phyloP scores from a whole-genome alignment of 352 stramenopile genomes.

The Phytophthora sp. region DNA sequence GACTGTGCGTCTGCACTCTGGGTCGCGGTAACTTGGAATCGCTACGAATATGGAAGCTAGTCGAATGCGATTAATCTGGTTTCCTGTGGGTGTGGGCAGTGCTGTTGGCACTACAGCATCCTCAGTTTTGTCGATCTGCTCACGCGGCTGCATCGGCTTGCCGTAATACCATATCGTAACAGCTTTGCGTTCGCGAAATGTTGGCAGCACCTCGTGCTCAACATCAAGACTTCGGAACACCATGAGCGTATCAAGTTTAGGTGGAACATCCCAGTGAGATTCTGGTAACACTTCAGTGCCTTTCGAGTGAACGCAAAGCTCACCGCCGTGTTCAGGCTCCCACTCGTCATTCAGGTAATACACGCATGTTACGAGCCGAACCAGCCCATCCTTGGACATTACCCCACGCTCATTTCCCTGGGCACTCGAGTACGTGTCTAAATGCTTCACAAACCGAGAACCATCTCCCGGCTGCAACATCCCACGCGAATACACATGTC shows the following conservation, averaged over 20 bases:
- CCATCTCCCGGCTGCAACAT: constrained; percentile 61
- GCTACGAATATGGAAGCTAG: constrained; percentile 91
- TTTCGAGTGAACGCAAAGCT: constrained; percentile 72
- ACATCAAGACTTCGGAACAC: constrained; percentile 92
- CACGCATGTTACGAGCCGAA: constrained; percentile 79
- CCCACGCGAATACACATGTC: not conserved
- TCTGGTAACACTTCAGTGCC: constrained; percentile 9
- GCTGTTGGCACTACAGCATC: constrained; percentile 5
- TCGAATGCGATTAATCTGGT: not conserved
- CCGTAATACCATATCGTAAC: constrained; percentile 96
- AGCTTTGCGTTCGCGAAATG: constrained; percentile 83
- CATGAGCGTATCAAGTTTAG: constrained; percentile 87
- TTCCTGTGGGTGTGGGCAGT: not conserved
- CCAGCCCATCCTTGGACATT: constrained; percentile 25
- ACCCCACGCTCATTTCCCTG: constrained; percentile 31
- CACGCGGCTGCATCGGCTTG: no score
- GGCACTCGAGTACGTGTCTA: constrained; percentile 61
- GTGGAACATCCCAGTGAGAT: constrained; percentile 74
- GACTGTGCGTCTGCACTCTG: constrained; percentile 89
- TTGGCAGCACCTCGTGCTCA: constrained; percentile 91
- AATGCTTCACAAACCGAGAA: constrained; percentile 72
- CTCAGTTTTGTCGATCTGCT: not conserved
- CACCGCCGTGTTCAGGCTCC: constrained; percentile 58
- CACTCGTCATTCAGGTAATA: constrained; percentile 89
- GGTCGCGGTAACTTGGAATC: constrained; percentile 94